These are phyloP conservation scores for Stachybotrys elegans DNA, from an alignment of 2,329 filamentous ascomycete genomes.

Conservation along the genomic window DNA sequence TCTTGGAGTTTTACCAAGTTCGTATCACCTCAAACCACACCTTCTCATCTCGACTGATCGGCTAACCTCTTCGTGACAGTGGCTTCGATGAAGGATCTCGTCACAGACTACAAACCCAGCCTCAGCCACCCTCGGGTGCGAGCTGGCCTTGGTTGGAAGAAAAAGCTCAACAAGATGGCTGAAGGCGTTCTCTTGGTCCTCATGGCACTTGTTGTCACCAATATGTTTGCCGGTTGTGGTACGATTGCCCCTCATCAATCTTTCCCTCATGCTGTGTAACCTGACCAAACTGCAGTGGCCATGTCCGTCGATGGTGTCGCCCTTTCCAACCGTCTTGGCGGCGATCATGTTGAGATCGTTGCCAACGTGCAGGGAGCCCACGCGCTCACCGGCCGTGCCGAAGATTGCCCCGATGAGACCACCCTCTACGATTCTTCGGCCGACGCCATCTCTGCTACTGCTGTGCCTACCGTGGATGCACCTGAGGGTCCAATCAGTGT, in stretches of 20 bases:
- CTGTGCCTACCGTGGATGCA: neutral
- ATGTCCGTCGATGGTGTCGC: too few species aligned
- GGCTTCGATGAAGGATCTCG: slow-evolving; percentile 20
- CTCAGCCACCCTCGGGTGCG: too few species aligned
- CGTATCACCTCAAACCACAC: slow-evolving; percentile 11
- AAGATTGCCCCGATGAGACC: slow-evolving; percentile 3
- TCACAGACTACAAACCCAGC: slow-evolving; percentile 15
- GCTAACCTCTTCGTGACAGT: slow-evolving; percentile 13
- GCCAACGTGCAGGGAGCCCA: too few species aligned
- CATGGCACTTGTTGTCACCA: slow-evolving; percentile 21
- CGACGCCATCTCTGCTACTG: slow-evolving; percentile 9
- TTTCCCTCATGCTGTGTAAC: neutral
- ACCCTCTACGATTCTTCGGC: slow-evolving; percentile 6
- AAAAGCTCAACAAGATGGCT: slow-evolving; percentile 9
- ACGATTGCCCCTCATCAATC: slow-evolving; percentile 2
- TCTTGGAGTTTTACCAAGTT: too few species aligned
- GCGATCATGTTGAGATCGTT: too few species aligned
- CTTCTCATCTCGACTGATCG: too few species aligned
- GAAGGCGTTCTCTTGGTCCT: slow-evolving; percentile 8
- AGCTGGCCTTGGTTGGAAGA: too few species aligned
- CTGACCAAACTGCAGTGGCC: slow-evolving; percentile 7
- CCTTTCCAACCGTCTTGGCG: too few species aligned
- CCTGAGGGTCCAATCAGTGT: slow-evolving; percentile 15
- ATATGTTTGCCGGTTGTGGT: slow-evolving; percentile 22
- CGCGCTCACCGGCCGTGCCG: too few species aligned